phyloP scores from a whole-genome alignment of 345 rosid genomes.

The Eucalyptus decipiens region DNA sequence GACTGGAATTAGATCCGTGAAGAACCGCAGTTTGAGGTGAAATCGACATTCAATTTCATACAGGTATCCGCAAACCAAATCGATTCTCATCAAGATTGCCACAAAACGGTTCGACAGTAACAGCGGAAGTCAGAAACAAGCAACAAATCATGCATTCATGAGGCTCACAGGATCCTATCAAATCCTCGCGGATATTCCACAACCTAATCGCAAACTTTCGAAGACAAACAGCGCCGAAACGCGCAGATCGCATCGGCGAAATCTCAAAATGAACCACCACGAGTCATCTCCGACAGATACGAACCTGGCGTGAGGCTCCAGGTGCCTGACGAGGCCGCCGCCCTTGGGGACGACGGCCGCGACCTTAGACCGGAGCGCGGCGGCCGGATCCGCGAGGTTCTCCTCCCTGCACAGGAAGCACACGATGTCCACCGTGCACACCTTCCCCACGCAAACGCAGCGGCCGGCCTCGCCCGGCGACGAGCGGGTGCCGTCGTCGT shows the following conservation, averaged over 20 bases:
- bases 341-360: constrained; percentile 15
- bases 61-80: not conserved
- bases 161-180: not conserved
- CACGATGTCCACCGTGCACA: constrained; percentile 52
- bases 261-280: not conserved
- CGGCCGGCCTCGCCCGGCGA: not conserved
- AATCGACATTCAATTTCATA: not conserved
- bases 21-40: not conserved
- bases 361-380: constrained; percentile 30
- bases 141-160: not conserved
- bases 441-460: constrained; percentile 57
- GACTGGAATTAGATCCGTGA: not conserved
- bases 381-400: constrained; percentile 19
- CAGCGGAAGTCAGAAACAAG: not conserved
- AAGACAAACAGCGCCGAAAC: not conserved
- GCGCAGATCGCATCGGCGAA: not conserved
- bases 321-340: constrained; percentile 23
- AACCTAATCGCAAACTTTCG: not conserved
- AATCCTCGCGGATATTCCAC: not conserved
- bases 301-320: constrained; percentile 51
- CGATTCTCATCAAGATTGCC: not conserved
- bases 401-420: constrained; percentile 44
- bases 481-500: not conserved
- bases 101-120: not conserved
- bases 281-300: not conserved